Conservation (phyloP, 192 early-diverging fungal genomes). For the Backusella sp. region DNA sequence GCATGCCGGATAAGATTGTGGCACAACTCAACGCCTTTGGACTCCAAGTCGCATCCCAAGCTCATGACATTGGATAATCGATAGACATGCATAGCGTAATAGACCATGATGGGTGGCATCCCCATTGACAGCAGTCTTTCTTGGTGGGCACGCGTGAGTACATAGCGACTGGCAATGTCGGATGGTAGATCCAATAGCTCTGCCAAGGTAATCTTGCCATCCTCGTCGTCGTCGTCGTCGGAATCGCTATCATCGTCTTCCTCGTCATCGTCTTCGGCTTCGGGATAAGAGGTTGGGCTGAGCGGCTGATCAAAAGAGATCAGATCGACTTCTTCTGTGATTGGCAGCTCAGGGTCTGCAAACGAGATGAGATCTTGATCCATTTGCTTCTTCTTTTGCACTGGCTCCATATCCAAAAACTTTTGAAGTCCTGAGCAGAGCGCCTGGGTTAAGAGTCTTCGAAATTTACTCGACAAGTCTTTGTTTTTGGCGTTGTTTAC, state of each 20-base stretch:
- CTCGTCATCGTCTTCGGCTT: neutral
- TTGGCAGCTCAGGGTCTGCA: neutral
- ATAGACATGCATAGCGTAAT: constrained; percentile 25
- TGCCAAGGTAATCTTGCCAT: constrained; percentile 7
- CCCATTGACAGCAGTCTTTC: neutral
- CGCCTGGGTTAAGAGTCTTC: constrained; percentile 1
- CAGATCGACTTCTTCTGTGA: constrained; percentile 1
- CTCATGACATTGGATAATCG: neutral
- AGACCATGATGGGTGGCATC: constrained; percentile 14
- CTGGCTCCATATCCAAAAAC: constrained; percentile 15
- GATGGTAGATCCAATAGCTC: constrained; percentile 1
- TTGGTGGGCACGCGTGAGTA: constrained; percentile 15
- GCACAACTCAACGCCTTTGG: constrained; percentile 9
- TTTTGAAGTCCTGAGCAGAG: constrained; percentile 13
- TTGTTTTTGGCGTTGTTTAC: constrained; percentile 12
- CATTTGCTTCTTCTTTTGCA: neutral
- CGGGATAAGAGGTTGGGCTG: neutral
- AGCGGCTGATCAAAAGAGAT: constrained; percentile 15
- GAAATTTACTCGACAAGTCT: constrained; percentile 22
- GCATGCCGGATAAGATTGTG: constrained; percentile 12
- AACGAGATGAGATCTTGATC: constrained; percentile 25
- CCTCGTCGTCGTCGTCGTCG: constrained; percentile 5
- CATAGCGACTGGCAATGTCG: constrained; percentile 3
- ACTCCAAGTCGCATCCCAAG: constrained; percentile 14
- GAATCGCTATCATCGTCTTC: neutral